Base-by-base conservation (phyloP, 164 flowering plant genomes). In the Nelumbo lutea region DNA sequence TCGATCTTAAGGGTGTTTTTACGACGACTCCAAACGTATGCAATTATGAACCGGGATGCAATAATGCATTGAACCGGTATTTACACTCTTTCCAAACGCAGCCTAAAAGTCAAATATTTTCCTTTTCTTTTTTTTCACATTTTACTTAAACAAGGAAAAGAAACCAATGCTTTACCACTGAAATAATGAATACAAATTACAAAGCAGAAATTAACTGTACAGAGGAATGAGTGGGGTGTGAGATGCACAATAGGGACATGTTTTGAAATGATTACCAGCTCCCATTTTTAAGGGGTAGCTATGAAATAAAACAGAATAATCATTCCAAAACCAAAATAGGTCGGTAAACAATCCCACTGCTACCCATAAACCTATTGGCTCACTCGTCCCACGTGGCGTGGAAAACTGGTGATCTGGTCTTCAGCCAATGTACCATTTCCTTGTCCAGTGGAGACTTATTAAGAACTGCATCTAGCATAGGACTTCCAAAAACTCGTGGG, bases 351-450 rank as follows among this genome's bases (percentile, higher is more conserved):
- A 48, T 66, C 46, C 10, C 40, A 39, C 41, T 41, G 4, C n/a
- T 62, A 9, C 60, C 47, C 63, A 1, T 46, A 27, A 27, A 27
- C 27, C 27, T 27, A 27, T 27, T 27, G 27, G 27, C 11, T 73
- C 71, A 73, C 64, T 45, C 73, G 75, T 91, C 97, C 87, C 90
- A 86, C 83, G 60, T 81, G 41, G 93, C 89, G 58, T 90, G 91
- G 65, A 74, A 92, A 39, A 85, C 70, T 14, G 87, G 47, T 15
- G 82, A 82, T 82, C 99, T 91, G 78, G 76, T 86, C 84, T 82
- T 88, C 78, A 96, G 79, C 99, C 99, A 96, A 15, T 84, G 86
- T 70, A 96, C 74, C 97, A 96, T 79, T 40, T 96, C 99, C 65
- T 69, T 86, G 78, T 90, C 96, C 62, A 96, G 46, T 1, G 86